Evolutionary conservation across 2,329 filamentous ascomycete species (phyloP), one percentile per base, ranked within the genome.

Genomic region (Microcera coccophila): DNA sequence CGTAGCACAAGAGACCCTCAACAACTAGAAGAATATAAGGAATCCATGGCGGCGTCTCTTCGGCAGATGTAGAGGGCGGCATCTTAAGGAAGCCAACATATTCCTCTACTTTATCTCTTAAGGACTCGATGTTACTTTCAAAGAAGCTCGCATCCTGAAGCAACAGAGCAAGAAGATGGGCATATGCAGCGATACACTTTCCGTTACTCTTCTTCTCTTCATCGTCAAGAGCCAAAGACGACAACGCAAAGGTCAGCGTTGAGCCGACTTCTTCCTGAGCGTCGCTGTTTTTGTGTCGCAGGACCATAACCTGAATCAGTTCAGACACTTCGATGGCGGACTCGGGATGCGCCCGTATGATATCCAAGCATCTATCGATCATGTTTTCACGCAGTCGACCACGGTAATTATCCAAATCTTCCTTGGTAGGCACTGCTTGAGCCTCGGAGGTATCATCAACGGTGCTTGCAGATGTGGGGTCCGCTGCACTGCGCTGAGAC

Each of bases 311-410:
- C 28, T 79, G 79, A 41, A 98, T 90, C 16, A 98, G 74, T 57
- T 96, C 90, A 0, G 90, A 81, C 36, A 98, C 74, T 59, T 97
- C 91, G 55, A 96, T 93, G 0, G 93, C 94, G 10, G 91, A 82
- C 53, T 87, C 83, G 12, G 90, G 84, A 55, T 97, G 90, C 28
- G 85, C 84, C 62, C 91, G 86, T 40, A 98, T 82, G 24, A 97
- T 82, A 57, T 96, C 90, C 17, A 98, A 73, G 52, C 87, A 95
- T 44, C 89, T 85, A 55, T 96, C 90, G 45, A 97, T 90, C 41
- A 97, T 68, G 42, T 87, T 84, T 16, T 80, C 74, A 29, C 88
- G 81, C 31, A 97, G 72, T n/a, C 74, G 76, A 4, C 77, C 74
- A 35, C 93, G 82, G 62, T 87, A 79, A 24, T 79, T 78, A 49